Evolutionary conservation across 2,329 filamentous ascomycete genomes (phyloP).

Genomic region (Camptophora hylomeconis): DNA sequence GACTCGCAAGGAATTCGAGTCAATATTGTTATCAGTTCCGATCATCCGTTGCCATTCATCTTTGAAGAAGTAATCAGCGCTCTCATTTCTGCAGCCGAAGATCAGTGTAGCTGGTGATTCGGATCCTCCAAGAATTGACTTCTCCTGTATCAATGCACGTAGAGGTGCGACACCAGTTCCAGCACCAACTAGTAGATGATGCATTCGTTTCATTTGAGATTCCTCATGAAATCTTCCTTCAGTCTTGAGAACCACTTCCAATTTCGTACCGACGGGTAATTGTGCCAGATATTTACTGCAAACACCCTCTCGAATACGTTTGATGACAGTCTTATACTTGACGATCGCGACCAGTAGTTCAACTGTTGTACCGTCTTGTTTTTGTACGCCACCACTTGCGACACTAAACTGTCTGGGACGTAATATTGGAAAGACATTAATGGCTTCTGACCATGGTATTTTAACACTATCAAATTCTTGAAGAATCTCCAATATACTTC

Average conservation of each 20-base stretch:
- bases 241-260: conserved; percentile 39
- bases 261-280: conserved; percentile 42
- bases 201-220: conserved; percentile 1
- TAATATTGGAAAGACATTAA: conserved; percentile 65
- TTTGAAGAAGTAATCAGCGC: conserved; percentile 68
- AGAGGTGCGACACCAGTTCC: conserved; percentile 22
- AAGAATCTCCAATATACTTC: conserved; percentile 83
- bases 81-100: conserved; percentile 67
- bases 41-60: conserved; percentile 50
- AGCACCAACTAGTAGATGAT: conserved; percentile 39
- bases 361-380: conserved; percentile 35
- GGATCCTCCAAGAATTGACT: conserved; percentile 7
- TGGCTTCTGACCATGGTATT: conserved; percentile 60
- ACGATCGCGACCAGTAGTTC: conserved; percentile 78
- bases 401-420: conserved; percentile 92
- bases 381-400: conserved; percentile 53
- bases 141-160: conserved; percentile 38
- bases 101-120: conserved; percentile 50
- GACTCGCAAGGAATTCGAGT: conserved; percentile 36
- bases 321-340: conserved; percentile 79
- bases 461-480: conserved; percentile 78
- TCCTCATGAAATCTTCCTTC: conserved; percentile 9
- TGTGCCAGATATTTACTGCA: conserved; percentile 75
- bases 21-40: conserved; percentile 5
- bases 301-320: conserved; percentile 70